Conservation (phyloP, 345 rosid species). For the Hibiscus tridactylites region DNA sequence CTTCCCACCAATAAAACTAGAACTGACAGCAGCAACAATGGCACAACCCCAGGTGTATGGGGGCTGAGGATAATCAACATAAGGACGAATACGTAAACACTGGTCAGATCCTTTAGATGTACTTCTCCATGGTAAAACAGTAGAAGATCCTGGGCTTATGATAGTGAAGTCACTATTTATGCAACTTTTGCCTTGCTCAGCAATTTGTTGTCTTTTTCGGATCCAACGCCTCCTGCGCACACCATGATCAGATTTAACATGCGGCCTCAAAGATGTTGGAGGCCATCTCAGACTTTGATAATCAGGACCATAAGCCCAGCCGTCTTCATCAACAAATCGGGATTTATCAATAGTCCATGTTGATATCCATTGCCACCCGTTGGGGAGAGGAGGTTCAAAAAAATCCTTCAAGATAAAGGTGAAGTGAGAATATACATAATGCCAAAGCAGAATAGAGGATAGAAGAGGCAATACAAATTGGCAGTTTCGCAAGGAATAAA, state of each 20-base stretch:
- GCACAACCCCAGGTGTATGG: slow-evolving; percentile 65
- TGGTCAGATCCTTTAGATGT: slow-evolving; percentile 56
- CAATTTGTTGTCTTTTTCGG: slow-evolving; percentile 34
- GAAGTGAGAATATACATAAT: not conserved
- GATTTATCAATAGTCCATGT: slow-evolving; percentile 54
- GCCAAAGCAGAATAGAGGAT: slow-evolving; percentile 1
- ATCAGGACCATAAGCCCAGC: slow-evolving; percentile 63
- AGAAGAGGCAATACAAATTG: not conserved
- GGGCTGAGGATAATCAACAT: slow-evolving; percentile 35
- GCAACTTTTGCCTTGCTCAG: slow-evolving; percentile 15
- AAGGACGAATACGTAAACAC: slow-evolving; percentile 68
- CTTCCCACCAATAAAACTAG: slow-evolving; percentile 49
- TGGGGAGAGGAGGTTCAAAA: slow-evolving; percentile 44
- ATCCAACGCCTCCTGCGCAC: slow-evolving; percentile 58
- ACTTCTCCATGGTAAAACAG: slow-evolving; percentile 81
- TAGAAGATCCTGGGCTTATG: slow-evolving; percentile 61
- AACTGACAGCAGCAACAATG: slow-evolving; percentile 40
- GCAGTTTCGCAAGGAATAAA: not conserved
- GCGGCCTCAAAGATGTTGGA: slow-evolving; percentile 28
- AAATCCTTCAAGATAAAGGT: slow-evolving; percentile 36
- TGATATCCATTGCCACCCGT: slow-evolving; percentile 60
- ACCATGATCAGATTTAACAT: slow-evolving; percentile 22
- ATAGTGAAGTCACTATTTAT: slow-evolving; percentile 21
- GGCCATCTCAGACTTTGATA: slow-evolving; percentile 47
- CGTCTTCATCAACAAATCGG: slow-evolving; percentile 41